These are phyloP conservation scores for Dothidotthia symphoricarpi DNA, from an alignment of 2,329 filamentous ascomycete species.

Conservation along the genomic window DNA sequence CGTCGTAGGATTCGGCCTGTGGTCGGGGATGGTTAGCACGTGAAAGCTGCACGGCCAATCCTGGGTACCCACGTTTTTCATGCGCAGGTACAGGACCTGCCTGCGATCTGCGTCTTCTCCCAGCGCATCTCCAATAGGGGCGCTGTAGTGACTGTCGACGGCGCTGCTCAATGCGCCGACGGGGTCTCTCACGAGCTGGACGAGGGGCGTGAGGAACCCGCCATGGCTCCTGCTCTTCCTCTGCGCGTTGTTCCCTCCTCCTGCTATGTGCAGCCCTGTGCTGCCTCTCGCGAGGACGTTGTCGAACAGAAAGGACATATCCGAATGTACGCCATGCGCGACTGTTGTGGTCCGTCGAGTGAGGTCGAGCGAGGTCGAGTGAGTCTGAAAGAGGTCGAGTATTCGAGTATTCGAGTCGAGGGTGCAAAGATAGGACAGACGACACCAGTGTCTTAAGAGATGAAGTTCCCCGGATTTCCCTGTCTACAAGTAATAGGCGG, in stretches of 20 bases:
- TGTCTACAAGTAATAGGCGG: no score
- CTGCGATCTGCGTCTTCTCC: conserved; percentile 42
- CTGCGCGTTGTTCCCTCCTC: conserved; percentile 11
- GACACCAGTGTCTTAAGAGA: no score
- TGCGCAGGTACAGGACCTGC: conserved; percentile 61
- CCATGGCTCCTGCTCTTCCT: conserved; percentile 32
- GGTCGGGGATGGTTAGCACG: conserved; percentile 22
- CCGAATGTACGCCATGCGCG: conserved; percentile 36
- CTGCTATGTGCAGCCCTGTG: conserved; percentile 27
- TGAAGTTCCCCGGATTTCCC: no score
- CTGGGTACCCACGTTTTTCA: conserved; percentile 60
- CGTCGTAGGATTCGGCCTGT: conserved; percentile 64
- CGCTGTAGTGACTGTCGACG: conserved; percentile 12
- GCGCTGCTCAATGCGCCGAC: conserved; percentile 21
- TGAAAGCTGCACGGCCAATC: conserved; percentile 19
- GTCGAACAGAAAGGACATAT: conserved; percentile 41
- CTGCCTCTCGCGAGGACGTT: conserved; percentile 34
- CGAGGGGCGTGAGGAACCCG: conserved; percentile 36
- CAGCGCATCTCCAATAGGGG: conserved; percentile 9
- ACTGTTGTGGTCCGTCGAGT: conserved; percentile 9
- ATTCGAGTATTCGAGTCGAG: neutral
- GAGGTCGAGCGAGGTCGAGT: conserved; percentile 1
- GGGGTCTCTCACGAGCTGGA: conserved; percentile 39
- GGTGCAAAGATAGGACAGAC: no score
- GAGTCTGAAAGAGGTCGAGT: conserved; percentile 3